Percentiles rank a stretch among this genome's conserved stretches.
phyloP scores from a whole-genome alignment of 2,329 filamentous ascomycete genomes.

The Sporothrix protearum region DNA sequence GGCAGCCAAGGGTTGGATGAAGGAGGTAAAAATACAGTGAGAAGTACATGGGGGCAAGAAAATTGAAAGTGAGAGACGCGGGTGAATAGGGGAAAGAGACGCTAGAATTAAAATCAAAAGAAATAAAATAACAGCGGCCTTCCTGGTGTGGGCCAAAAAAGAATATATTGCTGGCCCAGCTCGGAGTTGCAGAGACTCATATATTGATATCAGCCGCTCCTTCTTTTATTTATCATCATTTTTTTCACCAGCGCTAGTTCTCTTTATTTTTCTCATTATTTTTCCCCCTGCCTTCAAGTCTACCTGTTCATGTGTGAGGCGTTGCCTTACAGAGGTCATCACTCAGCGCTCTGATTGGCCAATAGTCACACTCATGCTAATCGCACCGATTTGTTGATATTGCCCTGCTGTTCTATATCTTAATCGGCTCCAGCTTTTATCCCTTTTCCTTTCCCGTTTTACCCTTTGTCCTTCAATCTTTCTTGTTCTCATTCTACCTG shows the following conservation, averaged over 20 bases:
- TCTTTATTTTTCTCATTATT: neutral
- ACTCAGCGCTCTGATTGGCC: neutral
- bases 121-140: neutral
- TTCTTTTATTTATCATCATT: conserved; percentile 3
- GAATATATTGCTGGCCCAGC: neutral
- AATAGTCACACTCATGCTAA: neutral
- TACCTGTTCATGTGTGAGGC: conserved; percentile 24
- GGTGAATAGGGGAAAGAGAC: neutral
- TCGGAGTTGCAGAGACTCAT: conserved; percentile 24
- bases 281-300: conserved; percentile 1
- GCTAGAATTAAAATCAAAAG: neutral
- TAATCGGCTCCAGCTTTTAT: conserved; percentile 19
- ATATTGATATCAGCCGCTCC: conserved; percentile 24
- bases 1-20: neutral
- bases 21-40: neutral
- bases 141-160: neutral
- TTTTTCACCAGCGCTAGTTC: neutral
- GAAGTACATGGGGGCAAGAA: neutral
- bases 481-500: neutral
- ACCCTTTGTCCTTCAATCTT: neutral
- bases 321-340: neutral
- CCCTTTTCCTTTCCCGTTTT: conserved; percentile 8
- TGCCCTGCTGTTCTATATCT: conserved; percentile 12
- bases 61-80: neutral
- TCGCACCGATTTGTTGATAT: conserved; percentile 11